Evolutionary conservation across 345 rosid genomes (phyloP).

Genomic region (Aquilaria malaccensis): DNA sequence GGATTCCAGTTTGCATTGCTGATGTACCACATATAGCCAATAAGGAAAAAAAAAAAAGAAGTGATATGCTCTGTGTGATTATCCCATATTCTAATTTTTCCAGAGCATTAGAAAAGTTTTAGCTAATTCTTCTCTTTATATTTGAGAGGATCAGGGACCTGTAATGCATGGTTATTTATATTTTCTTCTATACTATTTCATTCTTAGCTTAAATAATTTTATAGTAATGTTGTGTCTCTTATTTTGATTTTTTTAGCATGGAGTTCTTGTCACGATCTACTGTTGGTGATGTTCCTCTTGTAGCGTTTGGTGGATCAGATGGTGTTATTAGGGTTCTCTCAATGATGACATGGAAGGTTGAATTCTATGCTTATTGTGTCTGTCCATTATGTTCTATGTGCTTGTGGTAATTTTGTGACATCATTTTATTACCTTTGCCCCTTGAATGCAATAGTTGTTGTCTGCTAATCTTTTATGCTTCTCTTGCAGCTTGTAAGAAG

Average conservation of each 20-base stretch:
- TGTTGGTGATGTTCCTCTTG: slow-evolving; percentile 89
- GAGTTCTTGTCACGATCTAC: slow-evolving; percentile 80
- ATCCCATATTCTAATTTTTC: no score
- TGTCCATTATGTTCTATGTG: slow-evolving; percentile 13
- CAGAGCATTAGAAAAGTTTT: no score
- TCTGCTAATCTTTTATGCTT: not conserved
- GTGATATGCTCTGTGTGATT: no score
- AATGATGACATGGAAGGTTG: slow-evolving; percentile 98
- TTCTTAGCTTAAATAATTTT: not conserved
- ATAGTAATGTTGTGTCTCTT: slow-evolving; percentile 1
- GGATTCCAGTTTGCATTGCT: no score
- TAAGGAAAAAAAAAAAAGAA: no score
- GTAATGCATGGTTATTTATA: not conserved
- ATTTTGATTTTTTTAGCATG: slow-evolving; percentile 51
- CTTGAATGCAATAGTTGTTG: not conserved
- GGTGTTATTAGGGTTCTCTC: slow-evolving; percentile 99
- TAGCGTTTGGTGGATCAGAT: slow-evolving; percentile 98
- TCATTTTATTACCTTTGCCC: no score
- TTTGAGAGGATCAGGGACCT: no score
- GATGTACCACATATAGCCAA: no score
- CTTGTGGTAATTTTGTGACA: slow-evolving; percentile 4
- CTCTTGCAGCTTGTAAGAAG: slow-evolving; percentile 81
- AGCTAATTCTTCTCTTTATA: not conserved
- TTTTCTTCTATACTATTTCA: slow-evolving; percentile 6
- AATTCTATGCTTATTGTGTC: slow-evolving; percentile 15